Evolutionary conservation across 1,139 yeast species (phyloP), one percentile per base, ranked within the genome.

Genomic region (Geotrichum histeridarum): DNA sequence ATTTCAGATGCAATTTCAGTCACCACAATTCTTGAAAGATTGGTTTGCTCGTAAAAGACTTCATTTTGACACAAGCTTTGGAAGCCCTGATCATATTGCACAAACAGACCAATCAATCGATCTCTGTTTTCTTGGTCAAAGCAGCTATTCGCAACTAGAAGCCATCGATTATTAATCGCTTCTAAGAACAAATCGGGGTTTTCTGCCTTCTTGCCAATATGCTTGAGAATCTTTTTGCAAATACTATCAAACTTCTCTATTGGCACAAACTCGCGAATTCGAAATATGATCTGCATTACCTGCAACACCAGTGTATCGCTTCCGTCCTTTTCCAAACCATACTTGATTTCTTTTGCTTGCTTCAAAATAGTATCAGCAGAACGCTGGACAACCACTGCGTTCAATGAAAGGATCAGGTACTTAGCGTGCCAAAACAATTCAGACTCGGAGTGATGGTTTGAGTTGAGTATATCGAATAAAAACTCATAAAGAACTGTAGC

Each of bases 81-180:
- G 17, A 63, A 56, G 1, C 57, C 46, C 8, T 42, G 48, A 12
- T 57, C 53, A 43, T 58, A 22, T 30, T 57, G 48, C 5, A 61
- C 48, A 45, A 56, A 63, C n/a, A 60, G 39, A 12, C 44, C 51
- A 22, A 60, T 53, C 1, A 64, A 54, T 14, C 42, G 43, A 1
- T 49, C 51, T 17, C 59, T 44, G 37, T 61, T 55, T 31, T 59
- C 57, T 30, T 56, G 51, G 9, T 51, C 49, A 39, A 63, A 62
- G 8, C 56, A 48, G 14, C 35, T 48, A 42, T 63, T 58, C 11
- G 61, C 62, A 27, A 65, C 39, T 7, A 62, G 35, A n/a, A 65
- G 51, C 69, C 69, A 65, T 48, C 69, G 55, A 8, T 58, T 51
- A 9, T 64, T 55, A 9, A 65, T 55, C 18, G 43, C 42, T 8